Evolutionary conservation across 148 eudicot genomes (phyloP).

Genomic region (Dysphania ambrosioides): DNA sequence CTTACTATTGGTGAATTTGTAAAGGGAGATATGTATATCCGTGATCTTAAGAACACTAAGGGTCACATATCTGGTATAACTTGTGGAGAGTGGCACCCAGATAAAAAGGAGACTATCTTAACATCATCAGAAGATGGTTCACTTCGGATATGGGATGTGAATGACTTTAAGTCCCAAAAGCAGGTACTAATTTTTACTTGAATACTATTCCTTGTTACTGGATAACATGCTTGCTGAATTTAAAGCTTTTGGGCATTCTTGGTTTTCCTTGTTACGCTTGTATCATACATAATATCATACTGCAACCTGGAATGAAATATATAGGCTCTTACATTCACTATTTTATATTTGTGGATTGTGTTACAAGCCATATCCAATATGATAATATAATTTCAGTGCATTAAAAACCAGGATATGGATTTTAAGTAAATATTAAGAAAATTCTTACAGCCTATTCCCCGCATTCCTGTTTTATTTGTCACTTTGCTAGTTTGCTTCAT

Average conservation of each 20-base stretch:
- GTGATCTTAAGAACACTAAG: conserved; percentile 96
- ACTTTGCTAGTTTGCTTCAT: too few species aligned
- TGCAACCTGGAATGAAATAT: too few species aligned
- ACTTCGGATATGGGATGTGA: conserved; percentile 93
- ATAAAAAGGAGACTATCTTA: conserved; percentile 70
- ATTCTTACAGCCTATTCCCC: too few species aligned
- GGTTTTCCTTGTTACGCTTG: not conserved
- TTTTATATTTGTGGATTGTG: too few species aligned
- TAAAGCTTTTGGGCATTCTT: not conserved
- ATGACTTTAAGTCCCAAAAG: conserved; percentile 91
- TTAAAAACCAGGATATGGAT: not conserved
- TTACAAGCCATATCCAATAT: not conserved
- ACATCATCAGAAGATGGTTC: conserved; percentile 99
- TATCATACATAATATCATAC: too few species aligned
- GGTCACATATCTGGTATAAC: conserved; percentile 97
- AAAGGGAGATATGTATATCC: conserved; percentile 97
- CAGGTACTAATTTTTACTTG: conserved; percentile 46
- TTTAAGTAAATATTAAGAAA: too few species aligned
- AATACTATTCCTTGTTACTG: not conserved
- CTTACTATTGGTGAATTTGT: conserved; percentile 90
- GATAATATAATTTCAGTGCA: not conserved
- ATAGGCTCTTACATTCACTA: too few species aligned
- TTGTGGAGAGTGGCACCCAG: conserved; percentile 98
- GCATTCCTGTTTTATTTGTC: too few species aligned
- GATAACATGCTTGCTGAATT: not conserved